These are phyloP conservation scores for Harringtonia aguacate DNA, from an alignment of 2,329 filamentous ascomycete species.

Conservation along the genomic window DNA sequence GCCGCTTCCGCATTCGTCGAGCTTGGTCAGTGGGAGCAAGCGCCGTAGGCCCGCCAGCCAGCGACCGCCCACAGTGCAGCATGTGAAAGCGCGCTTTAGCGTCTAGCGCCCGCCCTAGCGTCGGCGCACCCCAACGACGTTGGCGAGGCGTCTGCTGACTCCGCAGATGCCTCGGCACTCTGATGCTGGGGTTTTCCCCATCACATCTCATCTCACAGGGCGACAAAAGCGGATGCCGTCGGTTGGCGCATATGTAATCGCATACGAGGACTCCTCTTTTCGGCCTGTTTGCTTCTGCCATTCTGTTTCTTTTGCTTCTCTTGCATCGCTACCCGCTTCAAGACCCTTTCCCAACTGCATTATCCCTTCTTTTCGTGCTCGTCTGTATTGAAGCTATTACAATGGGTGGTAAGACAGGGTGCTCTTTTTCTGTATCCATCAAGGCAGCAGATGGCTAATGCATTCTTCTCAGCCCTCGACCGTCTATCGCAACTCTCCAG, in stretches of 20 bases:
- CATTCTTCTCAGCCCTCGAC: conserved; percentile 35
- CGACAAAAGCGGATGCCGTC: no score
- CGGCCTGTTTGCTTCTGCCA: no score
- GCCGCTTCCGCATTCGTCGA: no score
- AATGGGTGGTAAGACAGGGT: conserved; percentile 14
- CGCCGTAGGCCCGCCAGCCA: no score
- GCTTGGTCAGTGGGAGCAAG: neutral
- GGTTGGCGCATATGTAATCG: no score
- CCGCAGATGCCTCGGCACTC: neutral
- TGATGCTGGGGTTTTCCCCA: neutral
- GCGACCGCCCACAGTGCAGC: neutral
- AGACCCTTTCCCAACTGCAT: neutral
- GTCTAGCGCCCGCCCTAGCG: neutral
- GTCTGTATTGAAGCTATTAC: conserved; percentile 1
- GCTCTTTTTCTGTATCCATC: neutral
- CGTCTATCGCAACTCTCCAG: conserved; percentile 49
- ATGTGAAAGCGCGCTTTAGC: neutral
- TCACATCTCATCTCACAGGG: no score
- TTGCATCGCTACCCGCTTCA: neutral
- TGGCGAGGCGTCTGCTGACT: neutral
- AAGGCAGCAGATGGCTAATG: neutral
- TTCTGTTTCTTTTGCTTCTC: no score
- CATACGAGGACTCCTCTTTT: no score
- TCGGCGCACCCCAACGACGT: neutral
- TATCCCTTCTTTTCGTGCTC: neutral